Percentiles rank a stretch among this genome's conserved stretches.
Evolutionary conservation across 495 filamentous ascomycete genomes (phyloP).

Genomic region (Aspergillus hancockii): DNA sequence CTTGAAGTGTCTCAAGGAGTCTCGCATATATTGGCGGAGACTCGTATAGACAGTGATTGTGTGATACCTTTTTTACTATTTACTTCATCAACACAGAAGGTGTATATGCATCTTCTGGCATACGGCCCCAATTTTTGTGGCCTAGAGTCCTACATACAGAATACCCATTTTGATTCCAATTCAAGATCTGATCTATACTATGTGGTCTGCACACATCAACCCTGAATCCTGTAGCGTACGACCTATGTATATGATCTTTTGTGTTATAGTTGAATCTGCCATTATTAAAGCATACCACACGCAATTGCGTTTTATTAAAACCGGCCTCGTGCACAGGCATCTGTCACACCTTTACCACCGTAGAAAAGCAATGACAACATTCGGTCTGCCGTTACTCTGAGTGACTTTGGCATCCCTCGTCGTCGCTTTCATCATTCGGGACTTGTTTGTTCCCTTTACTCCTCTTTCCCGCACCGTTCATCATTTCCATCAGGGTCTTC

Average conservation of each 20-base stretch:
- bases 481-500: conserved; percentile 47
- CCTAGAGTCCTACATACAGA: conserved; percentile 11
- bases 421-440: conserved; percentile 15
- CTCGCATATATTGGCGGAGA: conserved; percentile 1
- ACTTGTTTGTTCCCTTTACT: conserved; percentile 12
- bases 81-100: not conserved
- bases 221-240: not conserved
- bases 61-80: conserved; percentile 22
- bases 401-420: conserved; percentile 27
- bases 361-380: not conserved
- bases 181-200: not conserved
- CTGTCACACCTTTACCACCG: not conserved
- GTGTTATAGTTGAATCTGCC: not conserved
- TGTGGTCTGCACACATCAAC: not conserved
- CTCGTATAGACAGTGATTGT: conserved; percentile 22
- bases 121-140: conserved; percentile 9
- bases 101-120: conserved; percentile 14
- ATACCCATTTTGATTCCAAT: conserved; percentile 16
- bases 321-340: too few relatives aligned
- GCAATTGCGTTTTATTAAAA: too few relatives aligned
- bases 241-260: not conserved
- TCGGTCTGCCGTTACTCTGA: conserved; percentile 4
- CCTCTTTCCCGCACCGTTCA: conserved; percentile 24
- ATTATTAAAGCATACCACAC: not conserved
- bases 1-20: not conserved